phyloP scores from a whole-genome alignment of 2,329 filamentous ascomycete species.

The Colletotrichum coccodes region DNA sequence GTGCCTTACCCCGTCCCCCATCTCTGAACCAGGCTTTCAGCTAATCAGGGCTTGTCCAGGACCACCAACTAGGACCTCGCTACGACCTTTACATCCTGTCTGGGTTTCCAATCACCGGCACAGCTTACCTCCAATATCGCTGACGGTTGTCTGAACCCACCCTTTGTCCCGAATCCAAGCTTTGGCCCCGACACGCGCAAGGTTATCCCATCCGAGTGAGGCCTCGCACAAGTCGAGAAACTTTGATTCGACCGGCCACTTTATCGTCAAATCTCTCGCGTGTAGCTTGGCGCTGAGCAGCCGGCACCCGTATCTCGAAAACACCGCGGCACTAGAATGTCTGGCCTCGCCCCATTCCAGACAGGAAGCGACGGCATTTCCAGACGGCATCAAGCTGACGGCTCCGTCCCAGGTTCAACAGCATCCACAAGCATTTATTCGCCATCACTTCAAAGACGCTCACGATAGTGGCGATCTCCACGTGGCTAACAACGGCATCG shows the following conservation, averaged over 20 bases:
- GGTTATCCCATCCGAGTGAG: background rate
- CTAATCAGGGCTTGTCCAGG: background rate
- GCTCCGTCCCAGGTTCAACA: background rate
- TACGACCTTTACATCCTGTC: background rate
- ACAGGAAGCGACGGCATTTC: background rate
- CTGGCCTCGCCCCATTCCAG: background rate
- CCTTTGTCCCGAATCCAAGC: background rate
- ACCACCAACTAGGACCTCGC: background rate
- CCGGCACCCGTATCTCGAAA: background rate
- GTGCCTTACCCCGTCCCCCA: background rate
- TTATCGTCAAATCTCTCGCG: background rate
- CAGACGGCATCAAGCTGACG: background rate
- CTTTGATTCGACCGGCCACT: background rate
- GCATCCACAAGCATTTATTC: background rate
- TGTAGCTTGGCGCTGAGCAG: conserved; percentile 8
- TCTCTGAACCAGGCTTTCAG: background rate
- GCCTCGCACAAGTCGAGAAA: background rate
- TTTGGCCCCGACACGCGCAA: background rate
- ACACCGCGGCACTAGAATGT: background rate
- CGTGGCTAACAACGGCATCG: conserved; percentile 9
- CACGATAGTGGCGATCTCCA: conserved; percentile 10
- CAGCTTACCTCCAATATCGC: conserved; percentile 1
- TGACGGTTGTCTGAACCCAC: background rate
- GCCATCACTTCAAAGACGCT: background rate
- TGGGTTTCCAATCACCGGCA: background rate